Percentiles rank a stretch among this genome's conserved stretches.
Evolutionary conservation across 192 early-diverging fungal genomes (phyloP).

Genomic region (Dissophora ornata): DNA sequence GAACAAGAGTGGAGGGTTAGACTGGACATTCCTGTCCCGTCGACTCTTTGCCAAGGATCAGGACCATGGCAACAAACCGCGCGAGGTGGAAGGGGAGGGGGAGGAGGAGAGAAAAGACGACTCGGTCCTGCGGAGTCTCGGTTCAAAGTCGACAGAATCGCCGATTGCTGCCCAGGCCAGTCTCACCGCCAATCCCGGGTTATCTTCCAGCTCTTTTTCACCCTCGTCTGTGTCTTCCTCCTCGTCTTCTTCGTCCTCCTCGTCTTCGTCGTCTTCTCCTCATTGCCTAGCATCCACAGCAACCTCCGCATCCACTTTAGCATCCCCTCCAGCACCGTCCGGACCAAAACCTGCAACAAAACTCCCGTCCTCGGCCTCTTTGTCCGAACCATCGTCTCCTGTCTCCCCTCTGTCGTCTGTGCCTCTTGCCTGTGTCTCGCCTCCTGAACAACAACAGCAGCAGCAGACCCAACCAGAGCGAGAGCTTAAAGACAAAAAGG

Average conservation of each 20-base stretch:
- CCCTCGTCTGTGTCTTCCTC: constrained; percentile 2
- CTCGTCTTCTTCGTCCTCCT: not conserved
- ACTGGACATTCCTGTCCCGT: constrained; percentile 3
- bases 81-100: not conserved
- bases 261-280: not conserved
- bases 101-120: not conserved
- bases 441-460: not conserved
- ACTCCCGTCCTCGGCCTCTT: constrained; percentile 16
- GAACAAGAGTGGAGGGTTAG: no score
- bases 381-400: not conserved
- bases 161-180: not conserved
- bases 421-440: not conserved
- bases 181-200: not conserved
- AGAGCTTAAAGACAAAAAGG: no score
- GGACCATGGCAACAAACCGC: not conserved
- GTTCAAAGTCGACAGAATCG: constrained; percentile 19
- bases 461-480: no score
- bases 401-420: not conserved
- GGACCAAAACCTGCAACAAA: not conserved
- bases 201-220: not conserved
- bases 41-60: constrained; percentile 28
- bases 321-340: not conserved
- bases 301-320: not conserved
- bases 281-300: not conserved
- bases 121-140: no score